Conservation (phyloP, 805 yeast species). For the Wickerhamomyces xylosicus region DNA sequence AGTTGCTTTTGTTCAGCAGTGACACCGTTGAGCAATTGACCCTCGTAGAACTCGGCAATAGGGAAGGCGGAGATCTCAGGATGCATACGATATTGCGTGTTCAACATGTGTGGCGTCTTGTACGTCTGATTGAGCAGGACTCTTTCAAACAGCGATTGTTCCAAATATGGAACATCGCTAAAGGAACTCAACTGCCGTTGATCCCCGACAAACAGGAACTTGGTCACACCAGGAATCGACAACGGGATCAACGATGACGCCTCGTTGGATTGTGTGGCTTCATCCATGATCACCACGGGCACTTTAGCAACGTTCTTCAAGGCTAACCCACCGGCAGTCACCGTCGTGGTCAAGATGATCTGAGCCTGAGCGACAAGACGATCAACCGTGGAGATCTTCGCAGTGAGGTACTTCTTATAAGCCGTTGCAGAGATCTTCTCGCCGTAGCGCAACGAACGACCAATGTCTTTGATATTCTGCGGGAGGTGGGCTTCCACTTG, state of each 20-base stretch:
- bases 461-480: slow-evolving; percentile 29
- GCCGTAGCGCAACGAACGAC: slow-evolving; percentile 33
- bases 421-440: slow-evolving; percentile 33
- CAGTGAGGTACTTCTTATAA: slow-evolving; percentile 38
- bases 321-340: slow-evolving; percentile 60
- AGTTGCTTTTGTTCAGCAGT: slow-evolving; percentile 37
- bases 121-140: slow-evolving; percentile 52
- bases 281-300: slow-evolving; percentile 70
- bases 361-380: slow-evolving; percentile 52
- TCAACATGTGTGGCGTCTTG: slow-evolving; percentile 53
- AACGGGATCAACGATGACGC: slow-evolving; percentile 63
- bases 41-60: slow-evolving; percentile 38
- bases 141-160: slow-evolving; percentile 61
- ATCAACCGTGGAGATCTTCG: slow-evolving; percentile 33
- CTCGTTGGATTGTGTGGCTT: slow-evolving; percentile 69
- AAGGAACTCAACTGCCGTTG: slow-evolving; percentile 67
- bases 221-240: slow-evolving; percentile 56
- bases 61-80: slow-evolving; percentile 54
- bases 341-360: slow-evolving; percentile 64
- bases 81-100: slow-evolving; percentile 62
- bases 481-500: slow-evolving; percentile 43
- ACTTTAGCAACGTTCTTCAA: slow-evolving; percentile 51
- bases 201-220: slow-evolving; percentile 66
- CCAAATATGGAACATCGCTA: slow-evolving; percentile 56
- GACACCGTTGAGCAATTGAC: slow-evolving; percentile 47